Evolutionary conservation across 2,329 filamentous ascomycete species (phyloP).

Genomic region (Coccinonectria pachysandricola): DNA sequence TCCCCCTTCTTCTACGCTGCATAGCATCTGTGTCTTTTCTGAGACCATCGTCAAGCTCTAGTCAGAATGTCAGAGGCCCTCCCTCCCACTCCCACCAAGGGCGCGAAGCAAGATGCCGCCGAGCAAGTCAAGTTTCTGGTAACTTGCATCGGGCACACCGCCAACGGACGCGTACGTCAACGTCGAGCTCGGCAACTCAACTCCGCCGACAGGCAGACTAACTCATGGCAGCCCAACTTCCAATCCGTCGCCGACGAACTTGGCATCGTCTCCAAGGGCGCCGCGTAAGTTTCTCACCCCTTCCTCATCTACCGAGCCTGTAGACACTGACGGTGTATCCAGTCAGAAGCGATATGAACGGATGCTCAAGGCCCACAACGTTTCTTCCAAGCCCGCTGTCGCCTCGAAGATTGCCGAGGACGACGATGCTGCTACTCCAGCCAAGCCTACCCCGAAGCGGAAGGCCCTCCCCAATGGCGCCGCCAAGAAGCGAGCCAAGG

Average conservation of each 20-base stretch:
- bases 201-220: too few species aligned
- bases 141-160: slow-evolving; percentile 51
- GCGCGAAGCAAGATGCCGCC: slow-evolving; percentile 42
- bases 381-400: slow-evolving; percentile 22
- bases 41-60: slow-evolving; percentile 2
- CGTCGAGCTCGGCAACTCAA: too few species aligned
- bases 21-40: slow-evolving; percentile 1
- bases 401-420: slow-evolving; percentile 20
- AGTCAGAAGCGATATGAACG: slow-evolving; percentile 61
- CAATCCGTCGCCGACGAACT: slow-evolving; percentile 53
- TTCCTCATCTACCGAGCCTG: too few species aligned
- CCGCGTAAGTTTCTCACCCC: slow-evolving; percentile 48
- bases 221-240: slow-evolving; percentile 60
- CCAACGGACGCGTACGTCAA: slow-evolving; percentile 45
- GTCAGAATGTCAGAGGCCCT: too few species aligned
- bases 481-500: slow-evolving; percentile 10
- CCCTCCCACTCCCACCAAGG: slow-evolving; percentile 26
- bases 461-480: slow-evolving; percentile 17
- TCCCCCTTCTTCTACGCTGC: too few species aligned
- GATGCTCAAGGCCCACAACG: slow-evolving; percentile 49
- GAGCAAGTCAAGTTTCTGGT: slow-evolving; percentile 56
- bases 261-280: slow-evolving; percentile 52
- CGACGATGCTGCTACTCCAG: slow-evolving; percentile 10
- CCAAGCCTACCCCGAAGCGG: slow-evolving; percentile 15
- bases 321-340: too few species aligned